Percentiles rank a stretch among this genome's conserved stretches.
Conservation (phyloP, 805 yeast species). For the Wickerhamiella brachini region DNA sequence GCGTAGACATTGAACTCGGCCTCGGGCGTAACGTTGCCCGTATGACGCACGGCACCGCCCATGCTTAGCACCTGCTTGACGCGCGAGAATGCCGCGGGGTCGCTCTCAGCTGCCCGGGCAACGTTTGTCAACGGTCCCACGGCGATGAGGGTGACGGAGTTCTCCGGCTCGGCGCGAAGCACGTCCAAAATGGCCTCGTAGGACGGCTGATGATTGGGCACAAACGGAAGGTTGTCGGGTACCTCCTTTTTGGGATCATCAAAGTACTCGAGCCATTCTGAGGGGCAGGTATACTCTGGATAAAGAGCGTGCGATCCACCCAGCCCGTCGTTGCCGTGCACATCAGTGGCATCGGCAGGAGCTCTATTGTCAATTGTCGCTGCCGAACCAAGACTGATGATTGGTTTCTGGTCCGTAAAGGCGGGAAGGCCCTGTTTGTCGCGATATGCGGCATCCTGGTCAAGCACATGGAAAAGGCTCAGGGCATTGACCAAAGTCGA, state of each 20-base stretch:
- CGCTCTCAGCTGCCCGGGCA: constrained; percentile 29
- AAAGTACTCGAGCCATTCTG: constrained; percentile 20
- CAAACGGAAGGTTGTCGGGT: constrained; percentile 18
- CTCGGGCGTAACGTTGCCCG: constrained; percentile 29
- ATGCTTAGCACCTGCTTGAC: constrained; percentile 26
- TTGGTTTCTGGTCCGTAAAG: constrained; percentile 22
- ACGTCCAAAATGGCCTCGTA: constrained; percentile 26
- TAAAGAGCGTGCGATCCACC: constrained; percentile 26
- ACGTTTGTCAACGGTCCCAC: constrained; percentile 30
- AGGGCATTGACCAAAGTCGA: constrained; percentile 25
- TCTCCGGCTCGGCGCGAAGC: constrained; percentile 23
- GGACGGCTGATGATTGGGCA: constrained; percentile 19
- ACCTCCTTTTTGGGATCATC: constrained; percentile 6
- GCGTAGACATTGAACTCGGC: constrained; percentile 32
- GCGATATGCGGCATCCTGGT: constrained; percentile 21
- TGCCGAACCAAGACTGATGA: constrained; percentile 23
- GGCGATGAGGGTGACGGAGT: constrained; percentile 27
- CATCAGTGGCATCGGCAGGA: constrained; percentile 27
- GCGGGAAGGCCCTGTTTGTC: constrained; percentile 11
- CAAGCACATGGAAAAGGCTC: constrained; percentile 25
- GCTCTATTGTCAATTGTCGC: constrained; percentile 16
- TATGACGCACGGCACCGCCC: constrained; percentile 27
- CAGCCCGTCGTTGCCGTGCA: constrained; percentile 30
- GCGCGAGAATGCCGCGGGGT: constrained; percentile 25
- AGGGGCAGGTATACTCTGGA: constrained; percentile 25